phyloP scores from a whole-genome alignment of 2,329 filamentous ascomycete species.

The Arthrobotrys musiformis region DNA sequence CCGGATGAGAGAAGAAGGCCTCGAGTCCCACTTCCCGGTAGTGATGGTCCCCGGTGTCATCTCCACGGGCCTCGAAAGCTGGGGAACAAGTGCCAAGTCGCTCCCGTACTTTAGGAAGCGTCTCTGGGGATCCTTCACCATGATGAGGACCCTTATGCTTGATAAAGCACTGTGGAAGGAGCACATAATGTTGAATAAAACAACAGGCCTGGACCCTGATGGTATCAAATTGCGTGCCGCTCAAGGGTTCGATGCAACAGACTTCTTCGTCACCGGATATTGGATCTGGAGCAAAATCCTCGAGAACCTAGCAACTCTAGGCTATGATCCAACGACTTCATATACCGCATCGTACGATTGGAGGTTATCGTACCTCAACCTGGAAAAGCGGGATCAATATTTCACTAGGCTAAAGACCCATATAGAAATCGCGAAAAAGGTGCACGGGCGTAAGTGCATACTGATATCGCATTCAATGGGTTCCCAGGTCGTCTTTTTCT shows the following conservation, averaged over 20 bases:
- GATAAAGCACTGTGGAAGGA: conserved; percentile 95
- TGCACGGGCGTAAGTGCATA: conserved; percentile 81
- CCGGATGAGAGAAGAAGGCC: conserved; percentile 81
- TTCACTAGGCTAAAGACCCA: conserved; percentile 90
- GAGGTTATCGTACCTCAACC: conserved; percentile 88
- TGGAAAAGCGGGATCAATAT: conserved; percentile 91
- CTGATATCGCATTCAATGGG: conserved; percentile 97
- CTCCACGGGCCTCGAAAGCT: conserved; percentile 91
- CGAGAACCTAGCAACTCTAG: conserved; percentile 93
- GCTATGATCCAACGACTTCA: conserved; percentile 86
- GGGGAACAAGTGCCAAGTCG: conserved; percentile 87
- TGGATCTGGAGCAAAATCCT: conserved; percentile 90
- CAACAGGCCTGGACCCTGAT: conserved; percentile 89
- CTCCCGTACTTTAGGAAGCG: conserved; percentile 92
- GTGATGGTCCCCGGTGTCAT: conserved; percentile 99
- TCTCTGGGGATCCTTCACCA: conserved; percentile 97
- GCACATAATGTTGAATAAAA: conserved; percentile 95
- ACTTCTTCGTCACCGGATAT: conserved; percentile 91
- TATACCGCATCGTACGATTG: conserved; percentile 84
- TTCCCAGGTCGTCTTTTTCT: conserved; percentile 89
- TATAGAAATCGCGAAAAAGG: conserved; percentile 82
- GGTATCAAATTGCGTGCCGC: conserved; percentile 78
- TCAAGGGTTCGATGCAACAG: conserved; percentile 72
- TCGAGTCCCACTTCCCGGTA: conserved; percentile 84
- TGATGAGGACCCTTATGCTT: conserved; percentile 94